These are phyloP conservation scores for Gentiana straminea DNA, from an alignment of 257 asterid genomes.

Conservation along the genomic window DNA sequence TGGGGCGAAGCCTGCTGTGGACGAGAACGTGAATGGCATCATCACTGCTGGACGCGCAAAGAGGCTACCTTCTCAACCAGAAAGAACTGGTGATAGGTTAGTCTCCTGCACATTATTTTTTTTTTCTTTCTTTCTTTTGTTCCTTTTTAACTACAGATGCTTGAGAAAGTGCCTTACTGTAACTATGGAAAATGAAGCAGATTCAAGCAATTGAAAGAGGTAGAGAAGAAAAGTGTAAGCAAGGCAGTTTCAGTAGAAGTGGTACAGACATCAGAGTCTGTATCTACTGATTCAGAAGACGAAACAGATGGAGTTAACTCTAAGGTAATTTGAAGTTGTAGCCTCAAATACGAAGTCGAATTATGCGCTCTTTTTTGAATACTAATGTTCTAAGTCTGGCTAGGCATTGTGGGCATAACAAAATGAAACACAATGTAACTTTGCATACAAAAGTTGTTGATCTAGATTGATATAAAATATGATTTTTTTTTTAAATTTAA, in stretches of 20 bases:
- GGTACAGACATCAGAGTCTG: constrained; percentile 34
- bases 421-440: too few species aligned
- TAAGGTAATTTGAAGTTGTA: constrained; percentile 36
- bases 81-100: too few species aligned
- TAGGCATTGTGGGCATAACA: too few species aligned
- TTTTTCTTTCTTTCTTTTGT: too few species aligned
- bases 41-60: constrained; percentile 97
- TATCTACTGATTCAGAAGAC: constrained; percentile 46
- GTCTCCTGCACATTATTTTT: too few species aligned
- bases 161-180: constrained; percentile 9
- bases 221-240: constrained; percentile 42
- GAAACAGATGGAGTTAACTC: constrained; percentile 44
- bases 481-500: too few species aligned
- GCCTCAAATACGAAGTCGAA: not conserved
- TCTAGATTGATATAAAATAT: too few species aligned
- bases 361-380: not conserved
- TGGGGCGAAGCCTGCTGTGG: constrained; percentile 81
- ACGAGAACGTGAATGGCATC: constrained; percentile 86
- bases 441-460: not conserved
- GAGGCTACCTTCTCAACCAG: constrained; percentile 32
- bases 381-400: not conserved
- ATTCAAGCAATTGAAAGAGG: constrained; percentile 79
- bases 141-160: not conserved
- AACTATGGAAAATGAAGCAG: constrained; percentile 21
- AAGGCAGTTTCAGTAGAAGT: constrained; percentile 40